Base-by-base conservation (phyloP, 768 basidiomycete genomes). In the Nidularia pulvinata region DNA sequence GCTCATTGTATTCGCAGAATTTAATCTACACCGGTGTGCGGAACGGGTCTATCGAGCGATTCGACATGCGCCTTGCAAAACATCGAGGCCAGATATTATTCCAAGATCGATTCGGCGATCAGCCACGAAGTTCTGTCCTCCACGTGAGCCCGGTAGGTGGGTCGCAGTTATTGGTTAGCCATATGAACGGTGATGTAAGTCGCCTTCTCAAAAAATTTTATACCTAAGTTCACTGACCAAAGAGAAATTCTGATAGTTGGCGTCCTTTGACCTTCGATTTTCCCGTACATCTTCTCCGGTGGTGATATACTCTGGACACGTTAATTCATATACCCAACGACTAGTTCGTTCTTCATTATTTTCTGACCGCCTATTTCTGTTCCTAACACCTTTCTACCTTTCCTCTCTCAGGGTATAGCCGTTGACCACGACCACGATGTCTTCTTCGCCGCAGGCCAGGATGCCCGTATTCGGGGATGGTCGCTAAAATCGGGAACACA, bases 361-460 rank as follows among this genome's bases (percentile, higher is more conserved):
- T 30, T 30, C 25, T 30, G 25, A 30, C 25, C 25, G 25, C 25
- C 69, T 3, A 25, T 35, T 7, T 25, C 16, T 30, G 30, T 50
- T 37, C 5, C 49, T 42, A 11, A 19, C 39, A 11, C 46, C 11
- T 6, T 44, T 47, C 33, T 49, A 30, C n/a, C 7, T 14, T 5
- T 44, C 36, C 39, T 14, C 62, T 32, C 34, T 51, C 59, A 91
- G 89, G 88, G 88, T 5, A 72, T 89, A 5, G 70, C 80, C 1
- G 61, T 82, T 14, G 88, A 90, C 57, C 79, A 83, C 0, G 55
- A 65, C 6, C 74, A 85, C 47, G 72, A 81, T 32, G 79, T 86
- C 48, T 61, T 93, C 14, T 89, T 89, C 54, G 85, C 85, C 7
- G 86, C 86, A 0, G 89, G 89, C 7, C 78, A 84, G 56, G 89